Base-by-base conservation (phyloP, 2,329 filamentous ascomycete genomes). In the Trichoderma pleuroti region DNA sequence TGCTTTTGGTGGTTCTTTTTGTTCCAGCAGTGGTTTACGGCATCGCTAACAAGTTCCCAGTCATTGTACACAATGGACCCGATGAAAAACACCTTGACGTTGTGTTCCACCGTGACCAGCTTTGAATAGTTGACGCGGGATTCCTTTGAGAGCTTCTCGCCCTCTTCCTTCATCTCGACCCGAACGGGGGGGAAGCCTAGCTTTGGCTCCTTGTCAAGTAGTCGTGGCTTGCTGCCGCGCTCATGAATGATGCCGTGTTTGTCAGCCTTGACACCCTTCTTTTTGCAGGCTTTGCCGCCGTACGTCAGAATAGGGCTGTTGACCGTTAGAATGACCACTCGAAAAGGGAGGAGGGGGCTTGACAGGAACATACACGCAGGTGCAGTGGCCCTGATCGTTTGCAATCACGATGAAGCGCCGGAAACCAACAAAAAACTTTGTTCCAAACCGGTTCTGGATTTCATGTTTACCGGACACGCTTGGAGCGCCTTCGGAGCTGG, bases 111-210 rank as follows among this genome's bases (percentile, higher is more conserved):
- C 4, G 86, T 87, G 32, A 84, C 81, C 7, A 86, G 78, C 72
- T 88, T 88, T 6, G 85, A 84, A 76, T 88, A 89, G 77, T 89
- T 88, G 73, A 88, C 82, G 6, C 87, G 84, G 14, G 87, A 89
- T 72, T 86, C 83, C 34, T 74, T 80, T 12, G 80, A 80, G 8
- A 89, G 80, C 68, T 78, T 82, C 71, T 88, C 85, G 36, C 80
- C 81, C 16, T 80, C 77, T 5, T 80, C 78, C 24, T 76, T 79
- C 24, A 88, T 82, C 1, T 81, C 76, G 54, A 87, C 80, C 32
- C 78, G 78, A 42, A 88, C 81, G 0, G 86, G 82, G 0, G 74
- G 39, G 63, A 85, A 87, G 0, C 87, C 87, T 10, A 87, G 81
- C 0, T 74, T 64, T 1, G 84, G 84, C 74, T 89, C 87, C 11